phyloP scores from a whole-genome alignment of 192 early-diverging fungal genomes.

The Glomus cerebriforme region DNA sequence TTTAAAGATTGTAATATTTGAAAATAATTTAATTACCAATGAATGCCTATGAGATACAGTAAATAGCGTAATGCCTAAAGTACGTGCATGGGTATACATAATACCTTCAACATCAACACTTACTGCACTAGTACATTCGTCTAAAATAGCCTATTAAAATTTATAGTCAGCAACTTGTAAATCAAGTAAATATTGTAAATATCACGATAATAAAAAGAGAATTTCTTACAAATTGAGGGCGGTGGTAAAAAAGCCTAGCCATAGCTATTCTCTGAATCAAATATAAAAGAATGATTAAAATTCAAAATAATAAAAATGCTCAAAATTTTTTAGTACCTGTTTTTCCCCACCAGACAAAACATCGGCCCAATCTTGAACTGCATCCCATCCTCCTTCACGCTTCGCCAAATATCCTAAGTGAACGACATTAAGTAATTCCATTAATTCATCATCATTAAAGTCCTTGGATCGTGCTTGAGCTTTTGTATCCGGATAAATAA shows the following conservation, averaged over 20 bases:
- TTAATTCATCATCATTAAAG: constrained; percentile 66
- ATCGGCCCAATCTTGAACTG: constrained; percentile 77
- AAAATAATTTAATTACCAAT: constrained; percentile 33
- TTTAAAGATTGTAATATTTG: not conserved
- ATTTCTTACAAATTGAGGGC: constrained; percentile 68
- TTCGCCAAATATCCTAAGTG: constrained; percentile 71
- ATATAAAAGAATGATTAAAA: not conserved
- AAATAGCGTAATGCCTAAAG: constrained; percentile 63
- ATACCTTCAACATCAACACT: constrained; percentile 79
- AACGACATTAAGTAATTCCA: constrained; percentile 66
- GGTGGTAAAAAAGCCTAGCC: constrained; percentile 87
- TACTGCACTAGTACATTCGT: constrained; percentile 83
- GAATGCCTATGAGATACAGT: constrained; percentile 61
- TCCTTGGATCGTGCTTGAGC: constrained; percentile 59
- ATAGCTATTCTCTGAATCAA: constrained; percentile 61
- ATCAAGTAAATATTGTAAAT: no score
- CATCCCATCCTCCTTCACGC: constrained; percentile 72
- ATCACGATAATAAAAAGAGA: not conserved
- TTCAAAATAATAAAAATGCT: not conserved
- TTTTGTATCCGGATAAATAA: constrained; percentile 81
- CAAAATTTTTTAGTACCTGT: constrained; percentile 37
- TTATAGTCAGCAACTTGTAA: not conserved
- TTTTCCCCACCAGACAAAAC: constrained; percentile 83
- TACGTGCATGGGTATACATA: constrained; percentile 64
- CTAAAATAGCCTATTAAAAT: constrained; percentile 53